These are phyloP conservation scores for Vaccinium vitisidaea DNA, from an alignment of 148 eudicot genomes.

Conservation along the genomic window DNA sequence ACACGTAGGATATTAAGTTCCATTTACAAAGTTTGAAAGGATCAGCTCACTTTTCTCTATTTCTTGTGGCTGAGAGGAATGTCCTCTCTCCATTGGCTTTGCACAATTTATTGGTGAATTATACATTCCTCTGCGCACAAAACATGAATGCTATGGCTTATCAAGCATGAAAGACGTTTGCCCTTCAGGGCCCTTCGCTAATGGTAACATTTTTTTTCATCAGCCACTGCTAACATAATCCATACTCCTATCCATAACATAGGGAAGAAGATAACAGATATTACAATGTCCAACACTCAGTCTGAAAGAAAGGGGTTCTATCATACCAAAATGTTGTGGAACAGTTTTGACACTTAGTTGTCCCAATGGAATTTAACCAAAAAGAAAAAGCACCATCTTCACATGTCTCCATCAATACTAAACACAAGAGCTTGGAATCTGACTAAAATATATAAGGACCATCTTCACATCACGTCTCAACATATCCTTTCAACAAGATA, in stretches of 20 bases:
- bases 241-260: no score
- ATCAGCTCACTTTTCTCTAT: no score
- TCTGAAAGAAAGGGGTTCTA: not conserved
- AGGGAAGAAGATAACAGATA: not conserved
- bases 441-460: not conserved
- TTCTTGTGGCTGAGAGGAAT: no score
- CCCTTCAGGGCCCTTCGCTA: not conserved
- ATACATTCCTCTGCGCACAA: not conserved
- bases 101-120: not conserved
- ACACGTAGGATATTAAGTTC: no score
- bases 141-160: not conserved
- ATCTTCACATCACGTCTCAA: not conserved
- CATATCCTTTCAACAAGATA: not conserved
- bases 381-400: not conserved
- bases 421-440: not conserved
- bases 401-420: not conserved
- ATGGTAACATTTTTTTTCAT: no score
- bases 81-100: no score
- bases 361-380: not conserved
- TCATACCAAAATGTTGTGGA: not conserved
- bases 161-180: not conserved
- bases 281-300: not conserved
- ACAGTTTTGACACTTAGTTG: not conserved
- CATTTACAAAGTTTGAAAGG: no score
- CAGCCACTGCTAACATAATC: no score